These are phyloP conservation scores for Punica granatum DNA, from an alignment of 345 rosid genomes.

Conservation along the genomic window DNA sequence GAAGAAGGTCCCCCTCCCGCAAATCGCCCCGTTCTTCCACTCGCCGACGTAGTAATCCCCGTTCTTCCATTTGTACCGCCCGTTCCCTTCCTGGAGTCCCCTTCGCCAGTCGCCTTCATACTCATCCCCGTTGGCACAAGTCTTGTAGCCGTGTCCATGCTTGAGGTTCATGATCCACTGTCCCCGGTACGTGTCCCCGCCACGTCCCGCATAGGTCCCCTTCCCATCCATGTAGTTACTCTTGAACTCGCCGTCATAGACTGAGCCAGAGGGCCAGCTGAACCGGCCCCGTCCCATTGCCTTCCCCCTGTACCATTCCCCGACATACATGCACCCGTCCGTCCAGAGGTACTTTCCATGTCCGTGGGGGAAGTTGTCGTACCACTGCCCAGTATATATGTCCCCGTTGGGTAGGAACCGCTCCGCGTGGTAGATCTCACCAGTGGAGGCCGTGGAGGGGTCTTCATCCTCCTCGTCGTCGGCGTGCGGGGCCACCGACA, in stretches of 20 bases:
- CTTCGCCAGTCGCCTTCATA: constrained; percentile 91
- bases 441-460: not conserved
- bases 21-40: constrained; percentile 69
- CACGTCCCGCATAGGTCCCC: constrained; percentile 52
- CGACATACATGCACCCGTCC: constrained; percentile 79
- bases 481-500: constrained; percentile 35
- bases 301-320: constrained; percentile 82
- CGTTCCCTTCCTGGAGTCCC: constrained; percentile 73
- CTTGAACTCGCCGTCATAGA: constrained; percentile 90
- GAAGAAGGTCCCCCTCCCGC: constrained; percentile 56
- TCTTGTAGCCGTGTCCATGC: constrained; percentile 68
- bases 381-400: constrained; percentile 83
- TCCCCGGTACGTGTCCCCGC: constrained; percentile 66
- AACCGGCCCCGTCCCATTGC: constrained; percentile 79
- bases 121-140: constrained; percentile 58
- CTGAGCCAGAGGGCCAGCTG: constrained; percentile 88
- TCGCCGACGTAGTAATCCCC: constrained; percentile 56
- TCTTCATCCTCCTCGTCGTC: constrained; percentile 40
- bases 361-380: constrained; percentile 74
- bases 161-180: constrained; percentile 88
- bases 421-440: constrained; percentile 52
- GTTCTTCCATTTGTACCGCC: constrained; percentile 66
- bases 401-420: constrained; percentile 78
- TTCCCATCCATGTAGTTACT: constrained; percentile 84
- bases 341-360: constrained; percentile 87